Base-by-base conservation (phyloP, 2,329 filamentous ascomycete species). In the Venturia aucupariae region DNA sequence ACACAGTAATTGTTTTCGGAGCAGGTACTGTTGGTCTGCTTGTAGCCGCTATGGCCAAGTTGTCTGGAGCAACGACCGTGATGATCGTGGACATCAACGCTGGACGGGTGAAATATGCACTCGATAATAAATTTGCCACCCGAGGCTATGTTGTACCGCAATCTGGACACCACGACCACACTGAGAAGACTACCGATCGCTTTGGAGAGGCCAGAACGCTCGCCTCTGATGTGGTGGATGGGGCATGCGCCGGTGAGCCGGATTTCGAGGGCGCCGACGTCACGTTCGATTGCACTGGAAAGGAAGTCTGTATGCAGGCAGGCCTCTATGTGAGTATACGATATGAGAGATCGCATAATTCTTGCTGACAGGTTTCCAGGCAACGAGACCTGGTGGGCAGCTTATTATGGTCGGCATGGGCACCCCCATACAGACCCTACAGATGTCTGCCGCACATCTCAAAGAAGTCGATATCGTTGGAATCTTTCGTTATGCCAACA, bases 1-100 rank as follows among this genome's bases (percentile, higher is more conserved):
- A 92, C 72, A 85, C 83, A 7, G 89, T 92, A 19, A 87, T 95
- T 3, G 86, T 96, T 27, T 93, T 95, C 79, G 91, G 91, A 57
- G 90, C 90, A 3, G 92, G 91, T 0, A 90, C 91, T 2, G 74
- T 77, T 63, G 75, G 75, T 13, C 67, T 77, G 30, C 68, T 77
- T 63, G 72, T 72, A 46, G 74, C 75, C 55, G 74, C 74, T 17
- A 76, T 76, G 74, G 74, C 75, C 19, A 76, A 74, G 66, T 67
- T 76, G 61, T 75, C 72, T 64, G 75, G 75, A 39, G 75, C 75
- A n/a, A 75, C 74, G 13, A 75, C 72, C 2, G 75, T 77, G 3
- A 70, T 75, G 15, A 76, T 77, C 64, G 75, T 74, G 41, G 75
- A 77, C 64, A 73, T 77, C 48, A 74, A 77, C 60, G 70, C 70